Percentiles rank a stretch among this genome's conserved stretches.
These are phyloP conservation scores for Chlorella sorokiniana DNA, from an alignment of 139 green algal genomes.

Conservation along the genomic window DNA sequence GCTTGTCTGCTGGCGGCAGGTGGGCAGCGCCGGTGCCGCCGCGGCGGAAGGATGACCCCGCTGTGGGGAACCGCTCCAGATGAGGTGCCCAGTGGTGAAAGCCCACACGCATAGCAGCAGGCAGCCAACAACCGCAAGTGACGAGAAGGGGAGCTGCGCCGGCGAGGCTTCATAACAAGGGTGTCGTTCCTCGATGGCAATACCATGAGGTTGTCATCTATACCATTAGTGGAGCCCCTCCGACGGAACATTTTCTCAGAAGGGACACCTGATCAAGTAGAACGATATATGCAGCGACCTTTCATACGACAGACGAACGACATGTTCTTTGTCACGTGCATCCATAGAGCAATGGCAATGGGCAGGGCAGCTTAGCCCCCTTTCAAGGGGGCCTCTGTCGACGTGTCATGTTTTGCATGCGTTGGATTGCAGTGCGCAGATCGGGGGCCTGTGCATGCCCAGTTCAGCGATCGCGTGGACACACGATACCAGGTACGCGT, in stretches of 20 bases:
- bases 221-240: neutral
- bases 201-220: neutral
- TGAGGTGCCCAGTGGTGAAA: slow-evolving; percentile 19
- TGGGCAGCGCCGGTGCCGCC: neutral
- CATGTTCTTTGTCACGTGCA: no score
- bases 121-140: neutral
- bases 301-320: no score
- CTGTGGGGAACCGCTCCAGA: neutral
- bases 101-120: slow-evolving; percentile 10
- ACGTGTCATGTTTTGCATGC: no score
- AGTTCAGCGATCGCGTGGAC: no score
- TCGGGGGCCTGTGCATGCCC: no score
- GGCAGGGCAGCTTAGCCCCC: no score
- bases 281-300: neutral
- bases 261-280: neutral
- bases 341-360: no score
- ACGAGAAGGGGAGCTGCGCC: neutral
- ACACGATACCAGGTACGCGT: no score
- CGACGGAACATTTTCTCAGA: neutral
- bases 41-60: neutral
- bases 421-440: no score
- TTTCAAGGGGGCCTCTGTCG: no score
- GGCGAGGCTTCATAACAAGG: neutral
- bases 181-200: neutral
- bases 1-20: neutral